Evolutionary conservation across 305 asterid genomes (phyloP), one percentile per base, ranked within the genome.

Genomic region (Ilex paraguariensis): DNA sequence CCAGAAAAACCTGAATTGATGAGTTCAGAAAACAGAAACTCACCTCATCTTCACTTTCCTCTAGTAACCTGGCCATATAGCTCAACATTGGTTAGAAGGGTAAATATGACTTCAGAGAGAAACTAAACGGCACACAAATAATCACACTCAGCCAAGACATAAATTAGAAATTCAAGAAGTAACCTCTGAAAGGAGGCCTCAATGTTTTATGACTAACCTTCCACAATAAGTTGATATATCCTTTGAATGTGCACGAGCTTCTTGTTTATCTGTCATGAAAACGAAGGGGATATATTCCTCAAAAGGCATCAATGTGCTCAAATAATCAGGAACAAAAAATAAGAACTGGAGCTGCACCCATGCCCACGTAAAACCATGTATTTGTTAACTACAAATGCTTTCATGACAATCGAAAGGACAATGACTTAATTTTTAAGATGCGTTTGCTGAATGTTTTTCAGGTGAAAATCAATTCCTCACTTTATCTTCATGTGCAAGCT

Each of bases 41-140:
- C 62, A 87, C 96, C 88, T 86, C 91, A 78, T 90, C 98, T 86
- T 93, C 98, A 64, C 87, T 86, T 74, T 87, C 94, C 76, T 93
- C 98, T 2, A 93, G 97, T 79, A 93, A 86, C 90, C 98, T 89
- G 69, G 62, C 54, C 51, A 72, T 15, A 39, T 7, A 66, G 59
- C 14, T 61, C 61, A 21, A 70, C 3, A 64, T 48, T 55, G 67
- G 56, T 71, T 10, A 49, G 57, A 28, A 46, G 13, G 15, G n/a
- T 7, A 46, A 46, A 3, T 10, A 46, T 13, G 13, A 3, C 12
- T 46, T 10, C 13, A 46, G 52, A 46, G 48, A 42, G 11, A 46
- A 46, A 46, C 10, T 8, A 11, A 46, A 46, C 13, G 1, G 16
- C 15, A 46, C 10, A 46, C 4, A 5, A 10, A 3, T 7, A 46